phyloP scores from a whole-genome alignment of 2,329 filamentous ascomycete genomes.

The Ophiostoma australiae region DNA sequence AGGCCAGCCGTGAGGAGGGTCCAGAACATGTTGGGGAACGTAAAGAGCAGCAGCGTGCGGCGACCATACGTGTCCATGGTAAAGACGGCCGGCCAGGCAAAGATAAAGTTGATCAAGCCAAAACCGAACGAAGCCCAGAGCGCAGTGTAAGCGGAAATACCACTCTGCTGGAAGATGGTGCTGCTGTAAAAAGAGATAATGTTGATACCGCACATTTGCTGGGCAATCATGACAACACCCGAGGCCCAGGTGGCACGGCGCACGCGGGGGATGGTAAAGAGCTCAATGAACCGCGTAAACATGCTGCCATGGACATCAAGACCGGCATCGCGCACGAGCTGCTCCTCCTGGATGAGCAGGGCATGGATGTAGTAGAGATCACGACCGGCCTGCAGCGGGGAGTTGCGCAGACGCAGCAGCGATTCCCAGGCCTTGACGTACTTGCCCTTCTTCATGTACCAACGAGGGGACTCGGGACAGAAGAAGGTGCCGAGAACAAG shows the following conservation, averaged over 20 bases:
- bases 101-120: slow-evolving; percentile 56
- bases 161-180: slow-evolving; percentile 55
- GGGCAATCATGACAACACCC: slow-evolving; percentile 73
- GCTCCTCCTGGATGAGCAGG: slow-evolving; percentile 56
- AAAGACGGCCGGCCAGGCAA: slow-evolving; percentile 59
- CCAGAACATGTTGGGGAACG: slow-evolving; percentile 64
- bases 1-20: slow-evolving; percentile 44
- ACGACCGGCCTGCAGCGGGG: slow-evolving; percentile 53
- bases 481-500: slow-evolving; percentile 57
- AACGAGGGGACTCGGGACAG: slow-evolving; percentile 62
- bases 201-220: slow-evolving; percentile 63
- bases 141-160: slow-evolving; percentile 51
- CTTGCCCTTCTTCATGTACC: slow-evolving; percentile 62
- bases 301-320: slow-evolving; percentile 48
- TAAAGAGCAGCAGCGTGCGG: slow-evolving; percentile 57
- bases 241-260: slow-evolving; percentile 70
- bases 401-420: slow-evolving; percentile 48
- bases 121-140: slow-evolving; percentile 61
- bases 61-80: slow-evolving; percentile 66
- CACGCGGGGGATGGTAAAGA: slow-evolving; percentile 65
- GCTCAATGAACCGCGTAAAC: slow-evolving; percentile 56
- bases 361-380: slow-evolving; percentile 62
- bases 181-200: slow-evolving; percentile 73
- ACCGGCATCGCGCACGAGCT: slow-evolving; percentile 36
- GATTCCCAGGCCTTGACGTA: slow-evolving; percentile 57